Evolutionary conservation across 345 rosid species (phyloP), one percentile per base, ranked within the genome.

Genomic region (Salix viminalis): DNA sequence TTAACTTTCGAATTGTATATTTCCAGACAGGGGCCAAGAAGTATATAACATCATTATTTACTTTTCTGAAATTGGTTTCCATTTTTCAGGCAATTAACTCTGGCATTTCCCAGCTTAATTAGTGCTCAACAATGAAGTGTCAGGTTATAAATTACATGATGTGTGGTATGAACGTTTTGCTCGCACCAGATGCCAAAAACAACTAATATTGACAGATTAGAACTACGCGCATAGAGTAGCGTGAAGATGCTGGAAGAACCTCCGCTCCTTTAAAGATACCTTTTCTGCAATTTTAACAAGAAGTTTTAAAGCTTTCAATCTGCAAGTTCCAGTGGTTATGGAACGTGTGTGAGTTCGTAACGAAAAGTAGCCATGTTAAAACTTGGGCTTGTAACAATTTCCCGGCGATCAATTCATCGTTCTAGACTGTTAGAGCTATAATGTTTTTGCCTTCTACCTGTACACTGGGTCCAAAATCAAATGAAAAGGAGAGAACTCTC

Each of bases 51-150:
- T 42, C 46, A 11, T 42, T 11, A 42, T 42, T 42, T 42, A 42
- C 13, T 42, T 42, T 42, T 42, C 46, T 7, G 2, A 42, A 12
- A 42, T 68, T 62, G 71, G 1, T 70, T 73, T 72, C 67, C 30
- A 23, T 39, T 70, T 77, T 81, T 32, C 89, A 90, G 94, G 89
- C 92, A 89, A 77, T 13, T 90, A 73, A 89, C 91, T 8, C 30
- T 87, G 39, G 4, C 86, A 67, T 90, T 87, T 82, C 94, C 92
- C 19, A 89, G 92, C 78, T 86, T 42, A 42, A 11, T 42, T 90
- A 78, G 84, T 89, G 52, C 79, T 89, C 79, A 66, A 74, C 84
- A 82, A 79, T 37, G 82, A 72, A 71, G 89, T 81, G 56, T 69
- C 13, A 54, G 89, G 84, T 64, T 86, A 76, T 61, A 48, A 67